Base-by-base conservation (phyloP, 2,329 filamentous ascomycete genomes). In the Talaromyces rugulosus region DNA sequence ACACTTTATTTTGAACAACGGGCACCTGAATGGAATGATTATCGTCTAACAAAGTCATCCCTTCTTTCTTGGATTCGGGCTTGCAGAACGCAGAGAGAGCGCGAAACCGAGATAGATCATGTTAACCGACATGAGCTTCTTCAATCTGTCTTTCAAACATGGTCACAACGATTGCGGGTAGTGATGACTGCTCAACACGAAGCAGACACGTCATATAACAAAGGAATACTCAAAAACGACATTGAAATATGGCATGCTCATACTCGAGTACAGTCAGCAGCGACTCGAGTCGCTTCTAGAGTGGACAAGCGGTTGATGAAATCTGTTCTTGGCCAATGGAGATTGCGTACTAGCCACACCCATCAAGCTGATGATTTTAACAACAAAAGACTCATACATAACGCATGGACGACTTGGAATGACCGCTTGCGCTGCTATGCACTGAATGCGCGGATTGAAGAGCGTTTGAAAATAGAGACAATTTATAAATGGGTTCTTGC, bases 401-500 rank as follows among this genome's bases (percentile, higher is more conserved):
- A 85, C 69, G 78, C 83, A 3, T 86, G 83, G 77, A 86, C 81
- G 1, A 75, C 77, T 11, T 89, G 87, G 87, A 88, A 88, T 65
- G 84, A 88, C 67, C 76, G 76, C 16, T 76, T 87, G 16, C 83
- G 86, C 18, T 81, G 79, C 64, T 77, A 81, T 66, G 80, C 81
- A 16, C 72, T 88, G 1, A 75, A 73, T 56, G 75, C 79, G 23
- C 81, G 80, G 14, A 83, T 87, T 55, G 79, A 87, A 64, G 81
- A 84, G 64, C 81, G 86, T 3, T 66, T 87, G 47, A 75, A 84
- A 50, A 73, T 83, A 33, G 81, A 88, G 67, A 73, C 77, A 6
- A 75, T 89, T 64, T 87, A 87, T 71, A 85, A 80, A 71, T 88
- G 85, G 86, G 79, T 83, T n/a, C 68, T 88, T 33, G 80, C 82